Evolutionary conservation across 2,329 filamentous ascomycete genomes (phyloP), one percentile per base, ranked within the genome.

Genomic region (Ophiostoma novo-ulmi): DNA sequence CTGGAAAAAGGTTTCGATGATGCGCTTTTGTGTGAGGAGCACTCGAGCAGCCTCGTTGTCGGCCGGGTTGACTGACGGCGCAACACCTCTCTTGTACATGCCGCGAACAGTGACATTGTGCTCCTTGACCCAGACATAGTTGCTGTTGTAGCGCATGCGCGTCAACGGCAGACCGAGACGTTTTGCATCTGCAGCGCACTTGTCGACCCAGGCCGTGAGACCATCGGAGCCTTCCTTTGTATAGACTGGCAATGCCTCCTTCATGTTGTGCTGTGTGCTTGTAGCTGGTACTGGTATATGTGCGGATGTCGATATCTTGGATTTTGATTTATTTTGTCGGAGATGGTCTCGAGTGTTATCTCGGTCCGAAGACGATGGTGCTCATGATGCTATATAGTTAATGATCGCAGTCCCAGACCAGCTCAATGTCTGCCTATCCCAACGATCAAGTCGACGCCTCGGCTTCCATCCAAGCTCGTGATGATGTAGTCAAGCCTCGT

Each of bases 101-200:
- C 31, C 14, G 2, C 63, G 7, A 4, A 63, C 36, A 5, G 70
- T 69, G 22, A 69, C 31, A 31, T 26, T 41, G 63, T 71, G 26
- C 7, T 20, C 17, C 41, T 67, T 69, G 20, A 38, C 22, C 70
- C 70, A 67, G 38, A 66, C 11, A 20, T 70, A 36, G 35, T 65
- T 69, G n/a, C 13, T 41, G n/a, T 66, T 67, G 22, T 35, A 41
- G 39, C 35, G 35, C 17, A 70, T 72, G 31, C 35, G 67, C 22
- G 75, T 76, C 35, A 77, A 72, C 1, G 75, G 76, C 31, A 76
- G 74, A 8, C 39, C 44, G 44, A 76, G 72, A 39, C 70, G 63
- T 11, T 61, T 11, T n/a, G 73, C 69, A 36, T 63, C 35, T 10
- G 64, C 72, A n/a, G 70, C 70, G n/a, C 68, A 38, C 14, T 36